Evolutionary conservation across 495 filamentous ascomycete genomes (phyloP), one percentile per base, ranked within the genome.

Genomic region (Penicillium canescens): DNA sequence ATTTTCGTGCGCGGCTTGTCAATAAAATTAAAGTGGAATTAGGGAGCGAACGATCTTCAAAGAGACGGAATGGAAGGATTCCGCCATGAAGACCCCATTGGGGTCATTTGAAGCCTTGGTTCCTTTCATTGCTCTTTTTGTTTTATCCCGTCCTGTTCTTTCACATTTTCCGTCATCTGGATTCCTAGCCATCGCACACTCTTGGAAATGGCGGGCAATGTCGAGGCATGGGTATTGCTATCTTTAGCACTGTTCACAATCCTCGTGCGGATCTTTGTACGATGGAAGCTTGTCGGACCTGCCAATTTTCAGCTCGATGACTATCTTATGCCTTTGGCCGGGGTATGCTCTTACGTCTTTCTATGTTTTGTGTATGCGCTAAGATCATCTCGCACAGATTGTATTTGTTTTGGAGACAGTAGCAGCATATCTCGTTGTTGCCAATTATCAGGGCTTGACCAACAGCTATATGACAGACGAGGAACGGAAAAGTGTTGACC

Each of bases 311-410:
- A 77, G 52, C 63, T 75, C 1, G 82, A 85, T 60, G 82, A 85
- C 54, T 84, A 82, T 56, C 58, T 84, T 1, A 84, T 84, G 80
- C 60, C 80, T 11, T 26, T 83, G 9, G 78, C 77, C 0, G 73
- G 71, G 10, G 82, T 82, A 61, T 9, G 62, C 51, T 45, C 1
- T 51, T 28, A 26, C 13, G 4, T 14, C 33, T 31, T 9, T 7
- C 8, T 31, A 31, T 31, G 28, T 36, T 4, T 26, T 2, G 9
- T 18, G 8, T n/a, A 3, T 13, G 20, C 7, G 9, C 16, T 11
- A 21, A n/a, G 1, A 43, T 38, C 0, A 3, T 12, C 3, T 31
- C 3, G 8, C 8, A 10, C 42, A 73, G 67, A n/a, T 64, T 8
- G 31, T 71, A 6, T 75, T 71, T 44, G 44, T 49, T 6, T 40